A percentile compares a stretch with the other conserved stretches of the same genome.
These are phyloP conservation scores for Curvularia eragrostidis DNA, from an alignment of 2,329 filamentous ascomycete genomes.

Conservation along the genomic window DNA sequence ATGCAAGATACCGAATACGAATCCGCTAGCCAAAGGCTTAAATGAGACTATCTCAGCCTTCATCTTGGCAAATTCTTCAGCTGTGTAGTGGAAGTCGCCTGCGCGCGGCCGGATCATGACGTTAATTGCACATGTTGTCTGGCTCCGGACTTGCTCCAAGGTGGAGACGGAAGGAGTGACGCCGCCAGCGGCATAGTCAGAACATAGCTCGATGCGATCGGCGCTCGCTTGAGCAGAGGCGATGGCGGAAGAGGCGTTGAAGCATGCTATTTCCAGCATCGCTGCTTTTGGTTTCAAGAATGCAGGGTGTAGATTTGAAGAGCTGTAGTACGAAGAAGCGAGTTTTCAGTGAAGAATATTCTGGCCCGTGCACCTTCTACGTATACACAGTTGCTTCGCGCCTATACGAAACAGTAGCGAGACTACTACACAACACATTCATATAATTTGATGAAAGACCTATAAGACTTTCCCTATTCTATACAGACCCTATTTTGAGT, in stretches of 20 bases:
- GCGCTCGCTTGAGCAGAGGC: constrained; percentile 54
- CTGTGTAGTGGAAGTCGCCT: constrained; percentile 55
- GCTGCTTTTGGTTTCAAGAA: not conserved
- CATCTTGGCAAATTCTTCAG: constrained; percentile 55
- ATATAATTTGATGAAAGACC: too few species aligned
- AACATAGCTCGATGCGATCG: constrained; percentile 61
- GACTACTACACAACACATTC: too few species aligned
- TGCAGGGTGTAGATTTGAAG: not conserved
- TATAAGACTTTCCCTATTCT: too few species aligned
- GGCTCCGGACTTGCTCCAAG: constrained; percentile 35
- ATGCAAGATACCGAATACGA: constrained; percentile 60
- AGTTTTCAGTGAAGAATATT: too few species aligned
- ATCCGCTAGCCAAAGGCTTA: constrained; percentile 53
- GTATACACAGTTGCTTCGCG: too few species aligned
- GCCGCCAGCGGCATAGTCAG: constrained; percentile 51
- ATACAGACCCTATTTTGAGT: too few species aligned
- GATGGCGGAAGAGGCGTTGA: constrained; percentile 54
- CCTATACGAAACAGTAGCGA: too few species aligned
- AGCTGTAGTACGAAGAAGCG: too few species aligned
- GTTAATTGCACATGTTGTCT: constrained; percentile 53
- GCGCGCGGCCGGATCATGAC: constrained; percentile 62
- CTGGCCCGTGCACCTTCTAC: too few species aligned
- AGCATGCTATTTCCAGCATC: constrained; percentile 60
- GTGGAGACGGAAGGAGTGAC: constrained; percentile 49
- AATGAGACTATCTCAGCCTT: constrained; percentile 48